A percentile compares a stretch with the other conserved stretches of the same genome.
These are phyloP conservation scores for Eucalyptus microcorys DNA, from an alignment of 345 rosid genomes.

Conservation along the genomic window DNA sequence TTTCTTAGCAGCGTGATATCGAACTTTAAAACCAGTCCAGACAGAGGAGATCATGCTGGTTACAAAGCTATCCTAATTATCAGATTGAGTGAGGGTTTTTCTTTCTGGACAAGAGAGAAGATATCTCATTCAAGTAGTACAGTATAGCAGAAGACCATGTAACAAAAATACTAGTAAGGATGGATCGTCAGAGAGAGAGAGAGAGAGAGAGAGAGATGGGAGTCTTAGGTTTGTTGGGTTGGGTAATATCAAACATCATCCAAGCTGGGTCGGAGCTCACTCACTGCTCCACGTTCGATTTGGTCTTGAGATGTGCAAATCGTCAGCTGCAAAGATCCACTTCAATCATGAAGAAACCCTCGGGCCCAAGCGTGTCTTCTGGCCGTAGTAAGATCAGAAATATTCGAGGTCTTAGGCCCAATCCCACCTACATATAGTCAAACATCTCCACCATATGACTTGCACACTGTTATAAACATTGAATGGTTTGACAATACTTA, in stretches of 20 bases:
- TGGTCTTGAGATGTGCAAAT: not conserved
- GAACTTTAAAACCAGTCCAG: not conserved
- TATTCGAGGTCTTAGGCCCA: not conserved
- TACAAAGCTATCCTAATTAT: not conserved
- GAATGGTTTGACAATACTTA: not conserved
- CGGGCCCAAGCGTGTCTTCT: not conserved
- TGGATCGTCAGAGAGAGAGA: not conserved
- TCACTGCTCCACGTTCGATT: not conserved
- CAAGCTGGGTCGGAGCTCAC: not conserved
- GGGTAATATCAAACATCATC: not conserved
- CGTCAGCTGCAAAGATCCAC: not conserved
- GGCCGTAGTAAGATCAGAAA: not conserved
- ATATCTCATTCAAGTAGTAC: not conserved
- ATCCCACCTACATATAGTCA: not conserved
- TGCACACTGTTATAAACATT: not conserved
- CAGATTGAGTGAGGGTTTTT: not conserved
- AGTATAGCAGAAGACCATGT: not conserved
- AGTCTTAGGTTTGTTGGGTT: not conserved
- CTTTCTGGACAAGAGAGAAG: not conserved
- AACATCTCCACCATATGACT: not conserved
- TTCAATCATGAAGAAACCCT: not conserved
- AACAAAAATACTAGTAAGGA: not conserved
- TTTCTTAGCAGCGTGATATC: not conserved
- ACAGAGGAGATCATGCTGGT: not conserved
- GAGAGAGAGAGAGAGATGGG: not conserved